Base-by-base conservation (phyloP, 371 early-diverging fungal species). In the Mortierella sp. region DNA sequence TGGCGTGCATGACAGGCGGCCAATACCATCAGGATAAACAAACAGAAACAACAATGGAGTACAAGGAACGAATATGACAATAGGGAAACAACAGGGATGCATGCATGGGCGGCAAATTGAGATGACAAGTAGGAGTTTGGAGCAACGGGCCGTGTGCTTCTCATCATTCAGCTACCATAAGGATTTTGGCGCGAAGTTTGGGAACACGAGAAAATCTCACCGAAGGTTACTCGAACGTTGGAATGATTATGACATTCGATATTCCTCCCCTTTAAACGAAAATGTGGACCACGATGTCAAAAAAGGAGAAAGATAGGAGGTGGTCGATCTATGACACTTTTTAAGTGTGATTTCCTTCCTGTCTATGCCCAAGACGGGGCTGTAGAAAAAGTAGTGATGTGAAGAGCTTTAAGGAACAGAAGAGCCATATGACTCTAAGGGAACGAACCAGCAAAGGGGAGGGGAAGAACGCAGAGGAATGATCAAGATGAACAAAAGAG, bases 1-100 rank as follows among this genome's bases (percentile, higher is more conserved):
- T 13, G 54, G 42, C 55, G 64, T 64, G 64, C 64, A 55, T 64
- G 64, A 64, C n/a, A 55, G 28, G 34, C 8, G 32, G 23, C 53
- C 64, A 55, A 64, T 31, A 37, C 37, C 37, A 37, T 37, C 37
- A 37, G 4, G 37, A 55, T 47, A 58, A 66, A 58, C 59, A 51
- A 66, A 57, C 32, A 66, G 58, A 58, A 47, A 55, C 42, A 29
- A 23, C 55, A 63, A 32, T 6, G 19, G 34, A 3, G 22, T 29
- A n/a, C 60, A 61, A 61, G 22, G 28, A 49, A 61, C 47, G 66
- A 66, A 58, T 29, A 10, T 26, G 42, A 49, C 58, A 8, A 42
- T 10, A 43, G 15, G 53, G 53, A n/a, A n/a, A n/a, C n/a, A n/a
- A n/a, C n/a, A n/a, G n/a, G n/a, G n/a, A n/a, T n/a, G n/a, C n/a